Evolutionary conservation across 805 yeast genomes (phyloP).

Genomic region (Yamadazyma kitorensis): DNA sequence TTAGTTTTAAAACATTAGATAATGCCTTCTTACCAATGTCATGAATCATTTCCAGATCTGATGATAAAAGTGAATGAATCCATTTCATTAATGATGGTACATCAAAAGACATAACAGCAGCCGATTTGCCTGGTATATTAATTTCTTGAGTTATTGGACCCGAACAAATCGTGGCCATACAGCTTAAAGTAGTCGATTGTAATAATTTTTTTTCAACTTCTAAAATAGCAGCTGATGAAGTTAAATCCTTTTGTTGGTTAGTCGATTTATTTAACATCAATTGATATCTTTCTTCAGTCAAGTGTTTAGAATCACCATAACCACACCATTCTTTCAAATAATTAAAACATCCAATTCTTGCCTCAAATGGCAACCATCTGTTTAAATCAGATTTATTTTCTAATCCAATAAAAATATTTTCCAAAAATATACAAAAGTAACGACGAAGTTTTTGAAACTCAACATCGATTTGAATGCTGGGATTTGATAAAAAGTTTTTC

Average conservation of each 20-base stretch:
- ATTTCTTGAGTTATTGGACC: constrained; percentile 62
- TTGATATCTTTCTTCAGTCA: constrained; percentile 66
- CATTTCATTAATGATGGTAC: constrained; percentile 66
- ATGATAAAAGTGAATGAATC: constrained; percentile 70
- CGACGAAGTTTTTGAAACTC: constrained; percentile 76
- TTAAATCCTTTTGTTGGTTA: constrained; percentile 35
- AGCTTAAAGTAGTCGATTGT: constrained; percentile 68
- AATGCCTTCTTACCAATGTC: constrained; percentile 70
- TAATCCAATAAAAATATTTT: constrained; percentile 63
- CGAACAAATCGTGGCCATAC: constrained; percentile 79
- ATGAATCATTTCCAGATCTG: constrained; percentile 55
- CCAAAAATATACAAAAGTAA: constrained; percentile 79
- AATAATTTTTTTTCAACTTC: constrained; percentile 75
- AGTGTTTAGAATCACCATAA: constrained; percentile 60
- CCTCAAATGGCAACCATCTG: constrained; percentile 80
- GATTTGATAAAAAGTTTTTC: constrained; percentile 54
- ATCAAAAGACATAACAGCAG: constrained; percentile 63
- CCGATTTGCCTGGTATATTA: constrained; percentile 44
- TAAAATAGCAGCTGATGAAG: constrained; percentile 65
- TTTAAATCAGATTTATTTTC: constrained; percentile 35
- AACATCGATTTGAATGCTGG: constrained; percentile 59
- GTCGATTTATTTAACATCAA: constrained; percentile 48
- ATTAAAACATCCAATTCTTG: constrained; percentile 76
- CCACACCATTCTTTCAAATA: constrained; percentile 95
- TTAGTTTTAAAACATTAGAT: constrained; percentile 59